Conservation (phyloP, 495 filamentous ascomycete genomes). For the Platismatia glauca region DNA sequence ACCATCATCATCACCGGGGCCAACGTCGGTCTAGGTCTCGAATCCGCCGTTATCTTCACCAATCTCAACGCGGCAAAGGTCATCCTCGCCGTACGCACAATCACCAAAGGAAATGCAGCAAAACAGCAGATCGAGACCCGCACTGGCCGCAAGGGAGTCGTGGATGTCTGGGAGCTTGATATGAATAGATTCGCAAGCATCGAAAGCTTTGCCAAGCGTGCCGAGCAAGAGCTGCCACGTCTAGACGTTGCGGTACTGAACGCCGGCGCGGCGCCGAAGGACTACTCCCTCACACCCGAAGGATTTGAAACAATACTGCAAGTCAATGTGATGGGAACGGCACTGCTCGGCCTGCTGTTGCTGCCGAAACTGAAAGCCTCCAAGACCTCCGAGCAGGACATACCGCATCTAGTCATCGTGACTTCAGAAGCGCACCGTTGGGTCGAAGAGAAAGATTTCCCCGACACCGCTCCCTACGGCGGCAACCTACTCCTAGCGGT, state of each 20-base stretch:
- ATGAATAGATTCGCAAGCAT: slow-evolving; percentile 44
- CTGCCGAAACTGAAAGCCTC: slow-evolving; percentile 31
- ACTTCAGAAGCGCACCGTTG: background rate
- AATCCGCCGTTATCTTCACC: slow-evolving; percentile 27
- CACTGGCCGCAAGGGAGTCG: background rate
- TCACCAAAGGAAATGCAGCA: background rate
- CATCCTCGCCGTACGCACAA: slow-evolving; percentile 36
- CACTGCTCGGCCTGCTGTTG: slow-evolving; percentile 46
- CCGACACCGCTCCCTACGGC: background rate
- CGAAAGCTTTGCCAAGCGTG: slow-evolving; percentile 35
- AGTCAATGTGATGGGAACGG: slow-evolving; percentile 52
- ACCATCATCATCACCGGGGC: slow-evolving; percentile 32
- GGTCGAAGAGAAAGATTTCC: background rate
- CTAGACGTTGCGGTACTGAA: slow-evolving; percentile 41
- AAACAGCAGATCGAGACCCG: background rate
- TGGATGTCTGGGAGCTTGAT: slow-evolving; percentile 32
- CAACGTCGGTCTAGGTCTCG: slow-evolving; percentile 31
- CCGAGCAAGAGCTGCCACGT: slow-evolving; percentile 11
- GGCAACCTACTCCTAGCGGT: background rate
- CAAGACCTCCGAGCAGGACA: background rate
- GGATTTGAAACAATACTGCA: slow-evolving; percentile 49
- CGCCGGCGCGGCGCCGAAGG: slow-evolving; percentile 36
- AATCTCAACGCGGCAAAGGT: slow-evolving; percentile 32
- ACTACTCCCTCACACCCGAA: slow-evolving; percentile 32
- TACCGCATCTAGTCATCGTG: background rate